phyloP scores from a whole-genome alignment of 148 eudicot genomes.

The Pouteria glomerata region DNA sequence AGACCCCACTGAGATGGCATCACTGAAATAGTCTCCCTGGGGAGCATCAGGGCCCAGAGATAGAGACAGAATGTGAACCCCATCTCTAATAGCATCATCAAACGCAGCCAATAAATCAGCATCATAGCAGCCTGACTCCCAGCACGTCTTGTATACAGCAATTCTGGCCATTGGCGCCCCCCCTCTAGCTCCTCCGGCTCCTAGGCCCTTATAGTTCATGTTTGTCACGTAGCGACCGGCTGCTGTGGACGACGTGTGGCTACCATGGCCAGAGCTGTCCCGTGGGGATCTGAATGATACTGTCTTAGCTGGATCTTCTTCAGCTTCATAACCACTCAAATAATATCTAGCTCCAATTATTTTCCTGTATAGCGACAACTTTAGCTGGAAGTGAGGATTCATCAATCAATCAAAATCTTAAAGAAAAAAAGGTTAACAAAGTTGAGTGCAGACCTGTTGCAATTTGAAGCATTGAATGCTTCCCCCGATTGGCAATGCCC shows the following conservation, averaged over 20 bases:
- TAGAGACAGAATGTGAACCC: conserved; percentile 40
- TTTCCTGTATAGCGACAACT: conserved; percentile 25
- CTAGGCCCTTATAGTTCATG: conserved; percentile 48
- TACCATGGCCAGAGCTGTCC: conserved; percentile 51
- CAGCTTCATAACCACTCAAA: conserved; percentile 40
- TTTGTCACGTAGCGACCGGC: conserved; percentile 43
- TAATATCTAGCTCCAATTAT: conserved; percentile 49
- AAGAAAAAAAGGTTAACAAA: not conserved
- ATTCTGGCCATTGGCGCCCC: conserved; percentile 59
- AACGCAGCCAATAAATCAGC: conserved; percentile 51
- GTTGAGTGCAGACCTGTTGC: conserved; percentile 21
- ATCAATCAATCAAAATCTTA: not conserved
- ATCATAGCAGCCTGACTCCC: conserved; percentile 51
- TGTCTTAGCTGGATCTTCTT: conserved; percentile 25
- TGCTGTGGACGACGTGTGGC: conserved; percentile 52
- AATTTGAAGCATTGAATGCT: conserved; percentile 42
- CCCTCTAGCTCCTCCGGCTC: conserved; percentile 43
- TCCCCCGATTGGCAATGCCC: conserved; percentile 52
- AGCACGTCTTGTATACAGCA: conserved; percentile 51
- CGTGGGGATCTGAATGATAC: conserved; percentile 37
- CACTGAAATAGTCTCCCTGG: conserved; percentile 46
- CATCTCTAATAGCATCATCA: conserved; percentile 53
- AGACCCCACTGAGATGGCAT: conserved; percentile 50
- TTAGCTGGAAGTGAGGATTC: not conserved
- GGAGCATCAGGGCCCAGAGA: conserved; percentile 45